Evolutionary conservation across 2,329 filamentous ascomycete genomes (phyloP).

Genomic region (Aspergillus neoniger): DNA sequence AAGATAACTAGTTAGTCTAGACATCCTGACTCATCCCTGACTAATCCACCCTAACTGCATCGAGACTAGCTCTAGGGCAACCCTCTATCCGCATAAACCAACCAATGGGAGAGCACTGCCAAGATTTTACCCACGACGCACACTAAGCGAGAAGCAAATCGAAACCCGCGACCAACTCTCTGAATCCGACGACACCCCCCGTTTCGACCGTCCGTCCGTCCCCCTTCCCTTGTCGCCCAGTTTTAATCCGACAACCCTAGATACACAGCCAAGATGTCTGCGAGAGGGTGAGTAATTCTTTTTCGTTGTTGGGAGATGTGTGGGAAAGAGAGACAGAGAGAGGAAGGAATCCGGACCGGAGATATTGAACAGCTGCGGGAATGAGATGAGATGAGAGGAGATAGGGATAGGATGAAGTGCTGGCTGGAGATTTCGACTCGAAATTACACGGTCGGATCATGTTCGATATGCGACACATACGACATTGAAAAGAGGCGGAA

Average conservation of each 20-base stretch:
- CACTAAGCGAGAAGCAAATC: conserved; percentile 50
- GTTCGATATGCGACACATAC: no score
- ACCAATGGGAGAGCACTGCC: conserved; percentile 35
- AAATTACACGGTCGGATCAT: no score
- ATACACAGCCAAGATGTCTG: conserved; percentile 53
- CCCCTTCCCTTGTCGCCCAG: conserved; percentile 34
- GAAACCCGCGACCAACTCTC: conserved; percentile 26
- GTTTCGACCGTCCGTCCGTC: conserved; percentile 25
- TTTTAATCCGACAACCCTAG: conserved; percentile 41
- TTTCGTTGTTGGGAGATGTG: conserved; percentile 18
- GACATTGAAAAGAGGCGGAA: no score
- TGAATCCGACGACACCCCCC: conserved; percentile 15
- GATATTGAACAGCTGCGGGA: background rate
- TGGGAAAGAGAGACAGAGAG: conserved; percentile 12
- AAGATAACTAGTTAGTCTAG: background rate
- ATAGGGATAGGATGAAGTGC: background rate
- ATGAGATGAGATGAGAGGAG: background rate
- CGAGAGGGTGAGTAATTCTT: conserved; percentile 49
- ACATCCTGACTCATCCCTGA: background rate
- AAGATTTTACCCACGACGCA: conserved; percentile 47
- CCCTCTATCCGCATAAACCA: conserved; percentile 10
- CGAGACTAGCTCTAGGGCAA: conserved; percentile 43
- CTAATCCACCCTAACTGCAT: conserved; percentile 4
- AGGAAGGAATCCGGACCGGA: background rate
- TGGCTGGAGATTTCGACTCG: no score